Base-by-base conservation (phyloP, 371 early-diverging fungal species). In the Mucor ambiguus region DNA sequence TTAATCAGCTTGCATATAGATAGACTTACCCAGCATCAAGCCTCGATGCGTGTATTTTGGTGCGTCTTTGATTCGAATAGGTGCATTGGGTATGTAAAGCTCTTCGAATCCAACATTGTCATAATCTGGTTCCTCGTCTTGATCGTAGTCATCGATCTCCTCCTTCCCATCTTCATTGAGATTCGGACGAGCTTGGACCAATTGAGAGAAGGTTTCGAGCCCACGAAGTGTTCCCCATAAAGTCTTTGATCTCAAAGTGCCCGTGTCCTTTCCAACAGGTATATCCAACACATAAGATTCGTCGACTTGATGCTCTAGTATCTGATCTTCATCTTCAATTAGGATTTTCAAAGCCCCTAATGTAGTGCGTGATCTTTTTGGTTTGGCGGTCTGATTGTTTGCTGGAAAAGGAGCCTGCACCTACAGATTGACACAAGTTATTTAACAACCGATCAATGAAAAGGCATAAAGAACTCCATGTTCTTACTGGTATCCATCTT, bases 181-280 rank as follows among this genome's bases (percentile, higher is more conserved):
- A 20, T 63, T 46, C 56, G 49, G 60, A 6, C 68, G 69, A 52
- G 71, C 72, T 46, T 83, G 83, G 54, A 92, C 69, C 43, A 94
- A 64, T 68, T 93, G 93, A 28, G 88, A 84, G 72, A 90, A 88
- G 0, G 93, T 92, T 64, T 90, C 91, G 4, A 94, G 75, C 14
- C 86, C 94, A 38, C 88, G 90, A 58, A 94, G 68, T 7, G 92
- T 90, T 8, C 94, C 94, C 81, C 87, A 94, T 33, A 90, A 76
- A 3, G 91, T 90, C 49, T 84, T 70, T 44, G 93, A 83, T 60
- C 69, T 76, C 29, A 93, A 80, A 18, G 70, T 70, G 1, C 85
- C 89, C 22, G 38, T 58, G 14, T 41, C 54, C 20, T 72, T 66
- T n/a, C 74, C 72, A 1, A 76, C 73, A 9, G 81, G 75, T 32